phyloP scores from a whole-genome alignment of 2,329 filamentous ascomycete species.

The Botryotinia calthae region DNA sequence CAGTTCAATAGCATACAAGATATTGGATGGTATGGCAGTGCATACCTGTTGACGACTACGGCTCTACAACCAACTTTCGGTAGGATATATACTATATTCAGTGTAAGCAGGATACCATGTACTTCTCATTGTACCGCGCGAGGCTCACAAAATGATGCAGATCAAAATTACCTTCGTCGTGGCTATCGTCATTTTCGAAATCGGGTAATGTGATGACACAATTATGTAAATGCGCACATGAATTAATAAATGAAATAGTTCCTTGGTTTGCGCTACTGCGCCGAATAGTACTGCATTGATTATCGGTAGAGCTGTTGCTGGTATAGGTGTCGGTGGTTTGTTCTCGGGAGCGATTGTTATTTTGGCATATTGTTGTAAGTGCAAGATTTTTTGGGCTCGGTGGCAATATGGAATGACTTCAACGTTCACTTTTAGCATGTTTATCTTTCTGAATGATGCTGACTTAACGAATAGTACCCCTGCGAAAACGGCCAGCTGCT shows the following conservation, averaged over 20 bases:
- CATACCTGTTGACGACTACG: constrained; percentile 42
- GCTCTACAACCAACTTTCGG: constrained; percentile 38
- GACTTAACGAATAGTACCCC: constrained; percentile 30
- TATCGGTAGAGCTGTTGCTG: constrained; percentile 37
- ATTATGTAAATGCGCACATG: not conserved
- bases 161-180: constrained; percentile 38
- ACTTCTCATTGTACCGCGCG: not conserved
- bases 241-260: constrained; percentile 21
- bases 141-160: constrained; percentile 8
- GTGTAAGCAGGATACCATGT: not conserved
- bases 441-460: constrained; percentile 29
- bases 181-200: constrained; percentile 37
- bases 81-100: constrained; percentile 38
- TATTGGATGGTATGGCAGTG: constrained; percentile 47
- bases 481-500: constrained; percentile 34
- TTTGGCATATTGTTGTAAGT: constrained; percentile 29
- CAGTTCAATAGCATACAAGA: constrained; percentile 44
- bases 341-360: constrained; percentile 40
- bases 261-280: constrained; percentile 35
- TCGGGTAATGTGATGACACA: constrained; percentile 24
- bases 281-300: constrained; percentile 38
- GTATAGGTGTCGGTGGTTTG: constrained; percentile 39
- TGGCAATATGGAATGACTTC: not conserved
- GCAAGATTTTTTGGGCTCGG: not conserved
- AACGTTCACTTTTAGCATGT: not conserved